Conservation (phyloP, 208 protist species). For the Leishmania braziliensis region DNA sequence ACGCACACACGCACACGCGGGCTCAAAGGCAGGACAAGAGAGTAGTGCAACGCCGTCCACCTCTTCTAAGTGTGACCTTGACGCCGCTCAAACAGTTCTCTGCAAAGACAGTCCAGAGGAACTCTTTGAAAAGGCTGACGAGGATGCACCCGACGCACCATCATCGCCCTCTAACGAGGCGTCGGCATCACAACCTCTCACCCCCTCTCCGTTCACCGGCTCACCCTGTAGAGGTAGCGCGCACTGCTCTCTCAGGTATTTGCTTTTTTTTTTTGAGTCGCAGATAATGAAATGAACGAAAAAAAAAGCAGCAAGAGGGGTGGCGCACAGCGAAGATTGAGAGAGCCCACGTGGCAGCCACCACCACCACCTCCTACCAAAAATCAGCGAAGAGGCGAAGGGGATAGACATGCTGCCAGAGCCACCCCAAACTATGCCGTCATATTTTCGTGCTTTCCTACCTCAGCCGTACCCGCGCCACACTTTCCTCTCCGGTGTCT, state of each 20-base stretch:
- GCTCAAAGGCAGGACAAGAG: not conserved
- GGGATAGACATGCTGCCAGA: not conserved
- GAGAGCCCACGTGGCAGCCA: not conserved
- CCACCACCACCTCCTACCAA: not conserved
- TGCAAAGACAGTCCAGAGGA: not conserved
- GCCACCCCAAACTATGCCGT: not conserved
- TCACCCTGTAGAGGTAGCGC: not conserved
- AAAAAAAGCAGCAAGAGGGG: not conserved
- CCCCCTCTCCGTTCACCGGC: not conserved
- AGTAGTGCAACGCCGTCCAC: not conserved
- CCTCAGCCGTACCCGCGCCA: not conserved
- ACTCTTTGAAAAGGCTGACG: not conserved
- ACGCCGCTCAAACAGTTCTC: not conserved
- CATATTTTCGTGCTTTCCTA: not conserved
- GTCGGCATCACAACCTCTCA: not conserved
- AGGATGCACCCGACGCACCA: not conserved
- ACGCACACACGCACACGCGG: not conserved
- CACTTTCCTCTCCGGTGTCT: not conserved
- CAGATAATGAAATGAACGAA: not conserved
- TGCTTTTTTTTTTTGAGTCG: not conserved
- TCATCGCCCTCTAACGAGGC: not conserved
- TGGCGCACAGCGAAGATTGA: not conserved
- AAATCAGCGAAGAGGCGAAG: not conserved
- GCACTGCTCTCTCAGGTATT: not conserved
- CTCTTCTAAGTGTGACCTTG: not conserved